phyloP scores from a whole-genome alignment of 192 early-diverging fungal species.

The Coemansia sp. region DNA sequence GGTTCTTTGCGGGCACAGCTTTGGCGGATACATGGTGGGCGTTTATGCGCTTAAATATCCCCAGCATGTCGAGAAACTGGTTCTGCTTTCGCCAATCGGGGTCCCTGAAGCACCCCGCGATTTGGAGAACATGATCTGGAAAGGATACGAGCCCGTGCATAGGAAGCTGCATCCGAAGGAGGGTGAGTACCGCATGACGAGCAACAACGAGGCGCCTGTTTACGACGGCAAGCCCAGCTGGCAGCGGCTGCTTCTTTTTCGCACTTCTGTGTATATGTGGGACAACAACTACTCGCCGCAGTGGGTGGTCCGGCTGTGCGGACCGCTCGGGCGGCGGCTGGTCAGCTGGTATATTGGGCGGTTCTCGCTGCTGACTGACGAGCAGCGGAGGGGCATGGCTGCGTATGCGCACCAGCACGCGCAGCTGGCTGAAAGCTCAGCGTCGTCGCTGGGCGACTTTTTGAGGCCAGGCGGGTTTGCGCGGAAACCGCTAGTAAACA shows the following conservation, averaged over 20 bases:
- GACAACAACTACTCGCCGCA: constrained; percentile 79
- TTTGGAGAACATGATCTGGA: constrained; percentile 52
- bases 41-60: constrained; percentile 90
- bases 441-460: constrained; percentile 77
- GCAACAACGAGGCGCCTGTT: constrained; percentile 35
- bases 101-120: constrained; percentile 59
- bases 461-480: constrained; percentile 84
- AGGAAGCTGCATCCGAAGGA: constrained; percentile 1
- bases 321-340: constrained; percentile 74
- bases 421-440: constrained; percentile 76
- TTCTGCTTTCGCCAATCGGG: constrained; percentile 86
- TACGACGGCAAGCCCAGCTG: constrained; percentile 39
- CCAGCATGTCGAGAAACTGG: constrained; percentile 80
- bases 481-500: constrained; percentile 71
- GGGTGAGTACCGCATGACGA: constrained; percentile 9
- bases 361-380: constrained; percentile 69
- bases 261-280: constrained; percentile 64
- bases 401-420: constrained; percentile 85
- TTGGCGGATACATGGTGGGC: constrained; percentile 86
- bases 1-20: constrained; percentile 81
- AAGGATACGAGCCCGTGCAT: constrained; percentile 35
- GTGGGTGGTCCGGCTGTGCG: constrained; percentile 72
- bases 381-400: constrained; percentile 69
- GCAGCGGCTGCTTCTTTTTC: constrained; percentile 28
- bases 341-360: constrained; percentile 60